A percentile compares a stretch with the other conserved stretches of the same genome.
Conservation (phyloP, 2,329 filamentous ascomycete genomes). For the Penicillium sp. region DNA sequence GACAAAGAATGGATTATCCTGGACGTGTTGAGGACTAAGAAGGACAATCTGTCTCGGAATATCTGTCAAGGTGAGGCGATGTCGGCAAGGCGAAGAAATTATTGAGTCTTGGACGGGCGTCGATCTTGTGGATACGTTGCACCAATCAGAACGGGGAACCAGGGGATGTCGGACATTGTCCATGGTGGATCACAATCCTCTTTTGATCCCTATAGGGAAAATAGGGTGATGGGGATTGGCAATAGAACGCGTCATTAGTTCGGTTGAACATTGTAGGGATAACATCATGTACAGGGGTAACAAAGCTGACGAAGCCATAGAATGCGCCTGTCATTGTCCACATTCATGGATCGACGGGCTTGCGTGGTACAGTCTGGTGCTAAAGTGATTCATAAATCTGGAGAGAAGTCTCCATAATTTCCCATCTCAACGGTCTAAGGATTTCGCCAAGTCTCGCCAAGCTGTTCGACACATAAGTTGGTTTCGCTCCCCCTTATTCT, state of each 20-base stretch:
- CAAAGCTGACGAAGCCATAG: slow-evolving; percentile 8
- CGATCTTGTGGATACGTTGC: slow-evolving; percentile 6
- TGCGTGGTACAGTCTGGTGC: not conserved
- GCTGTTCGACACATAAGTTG: slow-evolving; percentile 13
- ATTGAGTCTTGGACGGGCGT: not conserved
- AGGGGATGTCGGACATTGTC: slow-evolving; percentile 9
- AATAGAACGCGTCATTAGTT: slow-evolving; percentile 18
- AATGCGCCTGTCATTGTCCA: slow-evolving; percentile 10
- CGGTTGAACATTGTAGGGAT: not conserved
- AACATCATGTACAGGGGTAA: slow-evolving; percentile 11
- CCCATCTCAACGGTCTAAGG: not conserved
- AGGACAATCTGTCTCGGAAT: not conserved
- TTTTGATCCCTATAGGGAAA: slow-evolving; percentile 10
- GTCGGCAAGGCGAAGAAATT: not conserved
- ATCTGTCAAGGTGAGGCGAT: not conserved
- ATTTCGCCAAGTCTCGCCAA: slow-evolving; percentile 10
- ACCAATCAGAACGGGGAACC: slow-evolving; percentile 4
- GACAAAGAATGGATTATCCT: not conserved
- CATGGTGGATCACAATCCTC: slow-evolving; percentile 11
- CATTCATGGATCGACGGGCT: slow-evolving; percentile 13
- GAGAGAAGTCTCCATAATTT: not conserved
- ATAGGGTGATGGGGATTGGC: not conserved
- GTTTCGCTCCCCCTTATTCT: not conserved
- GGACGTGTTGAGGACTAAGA: not conserved
- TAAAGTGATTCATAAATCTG: not conserved